These are phyloP conservation scores for Leucosporidium yakuticum DNA, from an alignment of 768 basidiomycete genomes.

Conservation along the genomic window DNA sequence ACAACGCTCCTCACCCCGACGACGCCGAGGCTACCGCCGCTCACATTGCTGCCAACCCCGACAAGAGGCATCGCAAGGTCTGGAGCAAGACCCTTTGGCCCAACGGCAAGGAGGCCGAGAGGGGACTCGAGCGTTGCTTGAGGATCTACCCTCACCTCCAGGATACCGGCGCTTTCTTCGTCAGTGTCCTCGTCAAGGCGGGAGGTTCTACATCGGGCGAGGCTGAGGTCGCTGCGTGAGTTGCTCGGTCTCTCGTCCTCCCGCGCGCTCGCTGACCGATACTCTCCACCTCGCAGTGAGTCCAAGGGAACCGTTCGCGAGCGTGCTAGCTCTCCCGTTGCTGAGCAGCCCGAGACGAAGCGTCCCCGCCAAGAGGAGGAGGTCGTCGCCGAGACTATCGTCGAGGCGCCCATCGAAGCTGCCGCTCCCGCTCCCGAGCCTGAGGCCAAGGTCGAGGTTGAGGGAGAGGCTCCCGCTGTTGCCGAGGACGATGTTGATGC, in stretches of 20 bases:
- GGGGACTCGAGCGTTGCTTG: constrained; percentile 68
- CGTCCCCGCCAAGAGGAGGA: constrained; percentile 10
- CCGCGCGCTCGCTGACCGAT: no score
- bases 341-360: constrained; percentile 31
- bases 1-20: constrained; percentile 26
- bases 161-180: constrained; percentile 94
- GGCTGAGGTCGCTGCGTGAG: constrained; percentile 10
- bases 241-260: not conserved
- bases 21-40: constrained; percentile 5
- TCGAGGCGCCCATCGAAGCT: constrained; percentile 5
- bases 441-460: constrained; percentile 43
- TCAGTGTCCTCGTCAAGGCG: constrained; percentile 64
- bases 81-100: constrained; percentile 68
- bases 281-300: not conserved
- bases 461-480: constrained; percentile 44
- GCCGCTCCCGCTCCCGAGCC: constrained; percentile 9
- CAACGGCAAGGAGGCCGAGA: constrained; percentile 53
- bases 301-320: constrained; percentile 9
- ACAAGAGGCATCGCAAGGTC: constrained; percentile 50
- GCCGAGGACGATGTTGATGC: constrained; percentile 36
- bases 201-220: not conserved
- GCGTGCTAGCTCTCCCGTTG: constrained; percentile 18
- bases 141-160: constrained; percentile 92
- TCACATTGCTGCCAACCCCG: constrained; percentile 15
- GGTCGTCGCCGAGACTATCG: not conserved